Evolutionary conservation across 2,329 filamentous ascomycete species (phyloP).

Genomic region (Chaetothyriales sp.): DNA sequence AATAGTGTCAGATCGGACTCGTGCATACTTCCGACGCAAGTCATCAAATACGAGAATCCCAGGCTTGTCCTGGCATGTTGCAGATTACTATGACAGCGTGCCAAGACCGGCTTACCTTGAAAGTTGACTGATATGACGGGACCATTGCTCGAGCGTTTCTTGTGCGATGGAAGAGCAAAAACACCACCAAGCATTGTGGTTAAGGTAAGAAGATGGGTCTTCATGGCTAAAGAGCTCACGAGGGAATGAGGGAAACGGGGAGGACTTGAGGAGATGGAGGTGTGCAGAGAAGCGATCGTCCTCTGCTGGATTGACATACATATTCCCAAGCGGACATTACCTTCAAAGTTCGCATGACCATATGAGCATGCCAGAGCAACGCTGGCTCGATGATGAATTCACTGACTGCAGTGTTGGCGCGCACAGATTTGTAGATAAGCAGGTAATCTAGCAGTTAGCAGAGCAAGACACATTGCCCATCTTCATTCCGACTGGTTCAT

Average conservation of each 20-base stretch:
- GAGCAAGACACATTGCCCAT: no score
- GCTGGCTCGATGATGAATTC: not conserved
- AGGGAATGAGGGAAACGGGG: not conserved
- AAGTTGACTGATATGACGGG: not conserved
- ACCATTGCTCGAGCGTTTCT: not conserved
- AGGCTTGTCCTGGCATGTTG: no score
- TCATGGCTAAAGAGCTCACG: not conserved
- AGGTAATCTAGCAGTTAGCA: no score
- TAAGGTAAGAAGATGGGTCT: not conserved
- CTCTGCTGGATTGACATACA: not conserved
- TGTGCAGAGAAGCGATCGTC: no score
- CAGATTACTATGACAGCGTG: not conserved
- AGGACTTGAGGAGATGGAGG: no score
- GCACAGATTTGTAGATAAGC: no score
- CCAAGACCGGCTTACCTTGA: not conserved
- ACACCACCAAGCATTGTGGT: not conserved
- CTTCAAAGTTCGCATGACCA: not conserved
- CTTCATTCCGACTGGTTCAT: no score
- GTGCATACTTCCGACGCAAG: not conserved
- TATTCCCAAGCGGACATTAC: not conserved
- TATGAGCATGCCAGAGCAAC: not conserved
- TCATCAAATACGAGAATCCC: no score
- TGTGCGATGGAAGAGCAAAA: not conserved
- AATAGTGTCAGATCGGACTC: slow-evolving; percentile 7
- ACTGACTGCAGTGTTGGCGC: not conserved